Evolutionary conservation across 139 green algal genomes (phyloP), one percentile per base, ranked within the genome.

Genomic region (Tetradesmus obliquus): DNA sequence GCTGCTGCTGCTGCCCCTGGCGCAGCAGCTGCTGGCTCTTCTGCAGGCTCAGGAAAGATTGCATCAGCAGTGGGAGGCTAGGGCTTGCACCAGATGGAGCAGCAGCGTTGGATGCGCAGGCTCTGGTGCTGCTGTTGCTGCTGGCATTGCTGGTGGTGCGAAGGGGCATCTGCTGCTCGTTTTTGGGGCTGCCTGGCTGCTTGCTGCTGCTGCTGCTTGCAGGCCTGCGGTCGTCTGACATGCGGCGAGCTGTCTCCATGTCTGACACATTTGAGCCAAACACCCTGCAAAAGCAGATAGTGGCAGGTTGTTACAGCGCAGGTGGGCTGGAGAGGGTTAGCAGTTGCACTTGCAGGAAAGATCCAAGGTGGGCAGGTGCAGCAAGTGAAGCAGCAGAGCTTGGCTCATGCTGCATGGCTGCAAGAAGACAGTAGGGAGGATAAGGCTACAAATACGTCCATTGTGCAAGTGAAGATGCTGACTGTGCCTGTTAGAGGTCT

Each of bases 191-290:
- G 9, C 60, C 60, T 4, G 60, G 60, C 60, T 71, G 60, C 60
- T 71, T 71, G 60, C 19, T 71, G 15, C 54, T 71, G 81, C 53
- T 19, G 20, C 19, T 10, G 79, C 32, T 66, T 69, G 5, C 17
- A 8, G 54, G n/a, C 45, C 81, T 86, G 55, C 9, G 55, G 5
- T 72, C 55, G 5, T 54, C 84, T 51, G 84, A 89, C 58, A 89
- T 81, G 60, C 84, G 84, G 60, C 84, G 84, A 12, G 84, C 84
- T 80, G 84, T 89, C 84, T 89, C 62, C 84, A 89, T 89, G 84
- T 89, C 84, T 79, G 84, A 19, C 4, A 79, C 9, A 32, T 12
- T 81, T 69, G 84, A 57, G 32, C 15, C 22, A 20, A 89, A 89
- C 12, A 89, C n/a, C 84, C 84, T 88, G 82, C 55, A 74, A 15